These are phyloP conservation scores for Acacia pycnantha DNA, from an alignment of 331 rosid genomes.

Conservation along the genomic window DNA sequence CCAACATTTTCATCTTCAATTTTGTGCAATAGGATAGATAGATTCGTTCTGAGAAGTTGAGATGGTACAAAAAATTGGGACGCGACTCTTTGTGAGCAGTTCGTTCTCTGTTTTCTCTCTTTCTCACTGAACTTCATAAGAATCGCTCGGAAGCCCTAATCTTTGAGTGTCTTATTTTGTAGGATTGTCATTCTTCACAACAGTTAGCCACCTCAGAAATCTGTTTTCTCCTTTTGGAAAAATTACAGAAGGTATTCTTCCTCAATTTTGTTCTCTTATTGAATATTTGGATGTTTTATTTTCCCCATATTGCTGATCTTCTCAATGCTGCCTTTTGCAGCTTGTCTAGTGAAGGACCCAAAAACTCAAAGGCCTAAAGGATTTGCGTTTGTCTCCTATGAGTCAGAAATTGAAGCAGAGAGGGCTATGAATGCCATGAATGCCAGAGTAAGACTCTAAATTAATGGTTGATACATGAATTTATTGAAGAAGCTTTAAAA, in stretches of 20 bases:
- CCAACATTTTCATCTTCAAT: background rate
- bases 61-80: conserved; percentile 53
- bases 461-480: background rate
- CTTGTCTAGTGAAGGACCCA: conserved; percentile 46
- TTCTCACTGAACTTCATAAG: background rate
- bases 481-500: background rate
- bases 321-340: conserved; percentile 30
- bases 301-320: background rate
- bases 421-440: conserved; percentile 56
- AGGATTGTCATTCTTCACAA: conserved; percentile 69
- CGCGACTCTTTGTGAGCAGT: conserved; percentile 62
- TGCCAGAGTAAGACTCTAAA: conserved; percentile 60
- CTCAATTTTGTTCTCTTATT: background rate
- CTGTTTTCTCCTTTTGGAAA: conserved; percentile 71
- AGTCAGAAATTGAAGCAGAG: conserved; percentile 56
- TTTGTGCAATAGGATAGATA: background rate
- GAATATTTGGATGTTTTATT: background rate
- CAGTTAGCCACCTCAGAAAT: conserved; percentile 40
- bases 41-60: background rate
- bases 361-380: conserved; percentile 78
- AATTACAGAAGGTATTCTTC: conserved; percentile 48
- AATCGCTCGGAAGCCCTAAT: background rate
- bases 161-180: conserved; percentile 5
- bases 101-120: conserved; percentile 10
- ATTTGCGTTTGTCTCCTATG: conserved; percentile 72